Conservation (phyloP, 441 rosid genomes). For the Hura crepitans region DNA sequence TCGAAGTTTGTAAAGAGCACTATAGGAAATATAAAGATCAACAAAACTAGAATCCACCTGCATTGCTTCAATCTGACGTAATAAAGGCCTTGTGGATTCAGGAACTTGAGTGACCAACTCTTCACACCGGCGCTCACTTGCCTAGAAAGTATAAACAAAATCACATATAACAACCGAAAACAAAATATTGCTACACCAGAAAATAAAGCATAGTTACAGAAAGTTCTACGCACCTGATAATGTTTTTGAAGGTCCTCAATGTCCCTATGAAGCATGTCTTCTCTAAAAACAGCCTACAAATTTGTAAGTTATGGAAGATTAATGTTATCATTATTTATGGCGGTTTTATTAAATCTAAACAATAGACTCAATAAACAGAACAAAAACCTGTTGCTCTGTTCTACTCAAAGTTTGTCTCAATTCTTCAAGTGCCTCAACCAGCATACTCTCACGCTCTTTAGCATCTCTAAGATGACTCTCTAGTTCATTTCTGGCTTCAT, state of each 20-base stretch:
- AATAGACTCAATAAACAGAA: constrained; percentile 18
- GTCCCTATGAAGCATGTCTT: constrained; percentile 75
- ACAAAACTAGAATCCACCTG: constrained; percentile 50
- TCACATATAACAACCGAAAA: constrained; percentile 12
- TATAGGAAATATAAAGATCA: constrained; percentile 15
- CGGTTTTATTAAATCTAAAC: constrained; percentile 18
- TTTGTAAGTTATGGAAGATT: constrained; percentile 20
- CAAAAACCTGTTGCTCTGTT: constrained; percentile 88
- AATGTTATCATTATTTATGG: constrained; percentile 14
- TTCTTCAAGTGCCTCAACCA: constrained; percentile 90
- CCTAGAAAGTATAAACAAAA: constrained; percentile 37
- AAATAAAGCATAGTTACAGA: constrained; percentile 12
- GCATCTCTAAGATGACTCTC: constrained; percentile 84
- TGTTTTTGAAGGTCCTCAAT: constrained; percentile 88
- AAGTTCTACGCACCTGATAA: constrained; percentile 60
- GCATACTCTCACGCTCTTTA: constrained; percentile 88
- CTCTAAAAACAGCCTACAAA: constrained; percentile 68
- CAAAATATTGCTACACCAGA: constrained; percentile 7
- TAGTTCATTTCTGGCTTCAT: constrained; percentile 84
- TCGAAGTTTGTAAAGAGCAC: constrained; percentile 10
- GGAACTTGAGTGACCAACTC: constrained; percentile 96
- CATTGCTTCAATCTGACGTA: constrained; percentile 97
- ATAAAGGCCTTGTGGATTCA: constrained; percentile 95
- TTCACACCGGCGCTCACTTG: constrained; percentile 98
- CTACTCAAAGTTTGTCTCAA: constrained; percentile 86